These are phyloP conservation scores for Houttuynia cordata DNA, from an alignment of 164 flowering plant genomes.

Conservation along the genomic window DNA sequence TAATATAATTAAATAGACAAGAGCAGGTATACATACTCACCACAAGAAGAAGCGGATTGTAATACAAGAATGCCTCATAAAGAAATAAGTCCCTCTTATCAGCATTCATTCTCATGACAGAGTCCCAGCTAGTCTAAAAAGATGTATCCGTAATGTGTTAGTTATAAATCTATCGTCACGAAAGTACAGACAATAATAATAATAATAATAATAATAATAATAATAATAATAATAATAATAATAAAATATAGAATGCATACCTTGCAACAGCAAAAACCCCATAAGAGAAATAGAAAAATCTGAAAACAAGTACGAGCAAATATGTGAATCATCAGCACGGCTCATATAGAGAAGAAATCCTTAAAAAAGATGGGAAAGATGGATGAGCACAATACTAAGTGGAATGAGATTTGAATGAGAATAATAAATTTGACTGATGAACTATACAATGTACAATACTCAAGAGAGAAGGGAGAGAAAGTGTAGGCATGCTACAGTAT, in stretches of 20 bases:
- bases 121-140: conserved; percentile 84
- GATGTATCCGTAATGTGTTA: not conserved
- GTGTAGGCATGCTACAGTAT: too few relatives aligned
- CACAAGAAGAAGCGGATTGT: conserved; percentile 94
- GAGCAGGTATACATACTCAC: conserved; percentile 32
- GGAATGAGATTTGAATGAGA: too few relatives aligned
- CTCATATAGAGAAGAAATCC: not conserved
- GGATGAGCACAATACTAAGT: too few relatives aligned
- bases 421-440: too few relatives aligned
- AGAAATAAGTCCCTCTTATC: conserved; percentile 79
- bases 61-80: conserved; percentile 91
- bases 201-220: too few relatives aligned
- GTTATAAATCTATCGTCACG: too few relatives aligned
- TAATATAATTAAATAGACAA: too few relatives aligned
- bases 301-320: conserved; percentile 16
- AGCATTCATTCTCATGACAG: conserved; percentile 94
- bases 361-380: too few relatives aligned
- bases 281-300: conserved; percentile 68
- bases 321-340: not conserved
- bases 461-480: too few relatives aligned
- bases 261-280: conserved; percentile 88
- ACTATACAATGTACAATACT: too few relatives aligned
- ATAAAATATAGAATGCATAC: conserved; percentile 29
- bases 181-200: too few relatives aligned
- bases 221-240: too few relatives aligned